Conservation (phyloP, 2,329 filamentous ascomycete species). For the Exserohilum rostratum region DNA sequence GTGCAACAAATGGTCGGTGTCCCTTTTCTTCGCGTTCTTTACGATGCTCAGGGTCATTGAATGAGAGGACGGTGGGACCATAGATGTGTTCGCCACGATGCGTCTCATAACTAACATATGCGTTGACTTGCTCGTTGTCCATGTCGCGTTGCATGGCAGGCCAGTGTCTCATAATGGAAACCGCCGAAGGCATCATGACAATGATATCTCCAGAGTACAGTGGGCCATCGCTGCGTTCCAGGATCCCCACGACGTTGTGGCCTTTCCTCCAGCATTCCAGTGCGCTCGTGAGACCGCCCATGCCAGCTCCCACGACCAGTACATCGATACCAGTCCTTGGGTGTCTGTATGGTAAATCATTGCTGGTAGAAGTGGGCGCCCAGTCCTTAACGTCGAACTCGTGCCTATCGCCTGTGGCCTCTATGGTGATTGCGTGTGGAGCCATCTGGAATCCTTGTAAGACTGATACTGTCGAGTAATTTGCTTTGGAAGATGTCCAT, state of each 20-base stretch:
- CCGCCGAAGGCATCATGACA: constrained; percentile 60
- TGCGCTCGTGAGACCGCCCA: constrained; percentile 29
- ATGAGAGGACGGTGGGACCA: neutral
- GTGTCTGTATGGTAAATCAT: constrained; percentile 21
- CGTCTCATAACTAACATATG: constrained; percentile 51
- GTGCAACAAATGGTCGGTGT: neutral
- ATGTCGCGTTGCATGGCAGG: constrained; percentile 55
- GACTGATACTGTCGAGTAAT: neutral
- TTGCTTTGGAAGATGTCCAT: neutral
- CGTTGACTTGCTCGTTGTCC: constrained; percentile 57
- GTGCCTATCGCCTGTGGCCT: neutral
- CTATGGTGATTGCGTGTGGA: neutral
- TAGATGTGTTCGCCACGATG: constrained; percentile 52
- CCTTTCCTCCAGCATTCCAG: constrained; percentile 36
- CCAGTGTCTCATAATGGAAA: constrained; percentile 58
- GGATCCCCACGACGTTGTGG: constrained; percentile 29
- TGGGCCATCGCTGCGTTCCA: constrained; percentile 42
- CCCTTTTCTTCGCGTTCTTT: neutral
- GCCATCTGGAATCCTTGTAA: neutral
- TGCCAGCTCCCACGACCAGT: constrained; percentile 32
- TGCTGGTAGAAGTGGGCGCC: neutral
- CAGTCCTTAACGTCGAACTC: neutral
- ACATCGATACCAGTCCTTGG: constrained; percentile 39
- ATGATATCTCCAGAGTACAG: constrained; percentile 56
- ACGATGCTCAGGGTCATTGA: constrained; percentile 3